Evolutionary conservation across 2,329 filamentous ascomycete species (phyloP), one percentile per base, ranked within the genome.

Genomic region (Scopulariopsis brevicaulis): DNA sequence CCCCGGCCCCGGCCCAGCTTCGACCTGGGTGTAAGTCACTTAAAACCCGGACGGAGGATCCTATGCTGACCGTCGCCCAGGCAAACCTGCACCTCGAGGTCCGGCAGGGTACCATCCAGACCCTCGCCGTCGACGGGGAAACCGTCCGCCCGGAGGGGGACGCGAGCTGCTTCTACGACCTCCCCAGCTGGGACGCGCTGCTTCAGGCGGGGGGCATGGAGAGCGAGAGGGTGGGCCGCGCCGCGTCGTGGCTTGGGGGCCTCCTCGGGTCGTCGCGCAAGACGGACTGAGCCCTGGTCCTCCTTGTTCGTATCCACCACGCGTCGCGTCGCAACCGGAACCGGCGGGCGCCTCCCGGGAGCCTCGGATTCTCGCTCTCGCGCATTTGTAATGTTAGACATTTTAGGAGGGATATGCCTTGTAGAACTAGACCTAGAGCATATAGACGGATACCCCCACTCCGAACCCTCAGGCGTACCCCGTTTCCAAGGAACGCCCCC

Each of bases 1-100:
- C 74, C 81, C 58, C 73, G 84, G 58, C 71, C 78, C 60, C 74
- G 83, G 46, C 81, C 82, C 1, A 64, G 68, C 0, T 60, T 81
- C 14, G 79, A 81, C 1, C 66, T 71, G 14, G 69, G 73, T 24
- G 70, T 86, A 62, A 69, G 71, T 63, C 12, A 12, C 28, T n/a
- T 4, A 28, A 6, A 34, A 3, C 28, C 12, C 28, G 7, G 2
- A n/a, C 8, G 15, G 14, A 46, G 28, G 28, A 8, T n/a, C 40
- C 54, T 18, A 12, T 58, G 32, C 14, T 34, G 18, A 24, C 53
- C 7, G 46, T 11, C 20, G n/a, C 11, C n/a, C 20, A 50, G 46
- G 46, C 60, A n/a, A 66, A 67, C 25, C 59, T 75, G 18, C 63
- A 63, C 20, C 70, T 75, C 59, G 68, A 72, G 52, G 66, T 71